Base-by-base conservation (phyloP, 306 rosid species). In the Betula pendula region DNA sequence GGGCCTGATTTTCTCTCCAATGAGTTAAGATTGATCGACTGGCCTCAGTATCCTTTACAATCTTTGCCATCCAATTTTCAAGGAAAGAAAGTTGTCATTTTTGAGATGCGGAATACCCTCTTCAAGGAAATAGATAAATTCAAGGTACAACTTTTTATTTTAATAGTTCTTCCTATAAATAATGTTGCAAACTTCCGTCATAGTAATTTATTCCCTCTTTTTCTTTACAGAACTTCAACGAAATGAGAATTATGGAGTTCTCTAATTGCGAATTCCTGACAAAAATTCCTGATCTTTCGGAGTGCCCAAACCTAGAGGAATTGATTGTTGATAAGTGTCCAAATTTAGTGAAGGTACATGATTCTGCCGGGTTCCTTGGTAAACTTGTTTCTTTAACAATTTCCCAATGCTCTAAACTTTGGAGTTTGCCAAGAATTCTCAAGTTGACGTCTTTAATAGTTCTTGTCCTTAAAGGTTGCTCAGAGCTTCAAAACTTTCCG, bases 311-410 rank as follows among this genome's bases (percentile, higher is more conserved):
- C 59, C 73, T 84, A 59, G 75, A 84, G 63, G 49, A 17, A 4
- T 77, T 80, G 51, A 22, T 25, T 68, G 68, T 84, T 58, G 75
- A 80, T 40, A 68, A 58, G 13, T 84, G 87, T 27, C 45, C 44
- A 68, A 84, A 63, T 65, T 80, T 84, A 19, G 73, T 68, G 63
- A 80, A 84, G 80, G 74, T 84, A 73, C 87, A 84, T 22, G 48
- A 19, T 58, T 84, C 80, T 58, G 59, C 77, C n/a, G 82, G 80
- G 66, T 70, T 29, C 25, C 84, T 76, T 65, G 29, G 50, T 16
- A 84, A 80, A 31, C 74, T 84, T 80, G 77, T 43, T n/a, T 50
- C 27, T 29, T 33, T 84, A 75, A 43, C 51, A 31, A 59, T 80
- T 35, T 48, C 22, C 9, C 45, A 14, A 5, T 84, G 84, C 49